Conservation (phyloP, 1,284 basidiomycete genomes). For the Pascua guehoae region DNA sequence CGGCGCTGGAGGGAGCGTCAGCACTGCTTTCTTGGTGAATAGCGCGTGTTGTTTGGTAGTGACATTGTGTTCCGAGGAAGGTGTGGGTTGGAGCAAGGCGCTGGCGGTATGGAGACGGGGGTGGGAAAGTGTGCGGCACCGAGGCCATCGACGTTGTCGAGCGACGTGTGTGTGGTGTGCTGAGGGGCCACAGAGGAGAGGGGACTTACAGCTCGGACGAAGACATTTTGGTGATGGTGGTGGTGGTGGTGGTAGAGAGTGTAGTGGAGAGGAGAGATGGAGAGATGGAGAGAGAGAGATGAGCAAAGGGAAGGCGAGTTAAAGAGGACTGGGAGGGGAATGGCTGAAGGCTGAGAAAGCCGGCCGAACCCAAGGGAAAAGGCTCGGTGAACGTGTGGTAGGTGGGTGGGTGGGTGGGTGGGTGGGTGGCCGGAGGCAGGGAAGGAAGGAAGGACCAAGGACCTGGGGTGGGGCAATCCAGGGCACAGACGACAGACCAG, state of each 20-base stretch:
- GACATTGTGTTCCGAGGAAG: no score
- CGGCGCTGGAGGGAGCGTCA: constrained; percentile 25
- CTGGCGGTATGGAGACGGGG: no score
- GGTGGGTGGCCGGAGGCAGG: no score
- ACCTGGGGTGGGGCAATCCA: no score
- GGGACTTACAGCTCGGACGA: constrained; percentile 27
- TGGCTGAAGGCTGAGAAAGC: neutral
- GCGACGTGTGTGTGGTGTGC: neutral
- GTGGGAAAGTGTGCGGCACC: neutral
- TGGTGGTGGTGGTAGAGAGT: neutral
- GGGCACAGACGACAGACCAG: no score
- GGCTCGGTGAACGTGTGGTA: no score
- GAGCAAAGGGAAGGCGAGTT: constrained; percentile 1
- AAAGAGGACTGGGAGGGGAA: neutral
- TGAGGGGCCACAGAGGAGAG: no score
- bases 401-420: no score
- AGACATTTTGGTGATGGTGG: constrained; percentile 24
- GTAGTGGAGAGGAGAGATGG: constrained; percentile 9
- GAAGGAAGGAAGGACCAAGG: no score
- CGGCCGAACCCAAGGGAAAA: neutral
- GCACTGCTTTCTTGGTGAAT: neutral
- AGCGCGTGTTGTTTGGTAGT: no score
- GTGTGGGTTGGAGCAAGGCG: no score
- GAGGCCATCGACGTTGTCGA: neutral
- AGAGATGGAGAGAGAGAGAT: constrained; percentile 3